Evolutionary conservation across 148 eudicot genomes (phyloP), one percentile per base, ranked within the genome.

Genomic region (Rhododendron henanense): DNA sequence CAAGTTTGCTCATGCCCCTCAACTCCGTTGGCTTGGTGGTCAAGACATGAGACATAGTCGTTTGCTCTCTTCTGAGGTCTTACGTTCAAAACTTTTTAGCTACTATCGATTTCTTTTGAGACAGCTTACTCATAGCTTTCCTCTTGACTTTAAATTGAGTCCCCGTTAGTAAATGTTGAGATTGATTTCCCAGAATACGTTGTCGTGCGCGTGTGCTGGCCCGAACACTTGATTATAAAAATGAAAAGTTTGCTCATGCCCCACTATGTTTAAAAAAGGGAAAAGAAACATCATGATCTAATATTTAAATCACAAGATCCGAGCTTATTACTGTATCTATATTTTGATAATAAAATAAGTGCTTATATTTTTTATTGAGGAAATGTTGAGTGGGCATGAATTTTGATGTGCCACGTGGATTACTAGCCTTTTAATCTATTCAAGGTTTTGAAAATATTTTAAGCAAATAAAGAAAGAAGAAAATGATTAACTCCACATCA

Each of bases 341-440:
- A 69, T 69, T 16, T 69, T 16, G 61, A 55, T 11, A 69, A 5
- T 28, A 65, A 65, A 65, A 9, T 65, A 65, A n/a, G 35, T 69
- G 75, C 35, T 69, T 28, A 31, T 69, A 69, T 55, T 51, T 10
- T 11, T 69, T 67, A 67, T 69, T 28, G 75, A 69, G 75, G 75
- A 69, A 69, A 69, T 28, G 75, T 28, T 69, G 75, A 31, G 75
- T 69, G 75, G 75, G 75, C 18, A 69, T 69, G 75, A 31, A 31
- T 69, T 25, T 28, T 69, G 75, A 69, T 11, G 75, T 69, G 75
- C 75, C 75, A 69, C 33, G 37, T 69, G 75, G 75, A 69, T 69
- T 28, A 25, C 37, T 11, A 10, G 2, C 9, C 10, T 63, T 63
- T 63, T 53, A 39, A n/a, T 63, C 28, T 63, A 63, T 63, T 23